phyloP scores from a whole-genome alignment of 1,284 basidiomycete genomes.

The Moesziomyces aphidis region DNA sequence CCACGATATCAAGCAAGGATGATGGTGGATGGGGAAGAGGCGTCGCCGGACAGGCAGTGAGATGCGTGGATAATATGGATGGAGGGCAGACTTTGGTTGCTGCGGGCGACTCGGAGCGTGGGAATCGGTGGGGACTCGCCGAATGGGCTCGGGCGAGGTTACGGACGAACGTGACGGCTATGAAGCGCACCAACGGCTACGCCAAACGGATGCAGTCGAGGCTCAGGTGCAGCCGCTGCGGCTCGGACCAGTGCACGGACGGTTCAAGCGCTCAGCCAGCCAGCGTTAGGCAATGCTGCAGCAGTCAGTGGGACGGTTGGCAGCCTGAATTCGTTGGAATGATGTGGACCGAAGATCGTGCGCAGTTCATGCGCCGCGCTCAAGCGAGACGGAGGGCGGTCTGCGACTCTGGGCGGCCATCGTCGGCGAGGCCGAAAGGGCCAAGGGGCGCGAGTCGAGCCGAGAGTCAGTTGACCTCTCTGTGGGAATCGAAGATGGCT shows the following conservation, averaged over 20 bases:
- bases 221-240: too few species aligned
- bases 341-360: slow-evolving; percentile 16
- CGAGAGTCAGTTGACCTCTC: slow-evolving; percentile 6
- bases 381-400: background rate
- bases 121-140: background rate
- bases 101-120: background rate
- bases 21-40: slow-evolving; percentile 2
- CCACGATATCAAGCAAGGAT: background rate
- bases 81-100: too few species aligned
- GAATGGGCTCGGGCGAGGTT: background rate
- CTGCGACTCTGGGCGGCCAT: background rate
- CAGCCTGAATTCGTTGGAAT: background rate
- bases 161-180: too few species aligned
- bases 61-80: background rate
- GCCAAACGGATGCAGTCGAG: too few species aligned
- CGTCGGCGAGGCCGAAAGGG: background rate
- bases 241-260: background rate
- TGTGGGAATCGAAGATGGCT: background rate
- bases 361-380: background rate
- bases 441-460: background rate
- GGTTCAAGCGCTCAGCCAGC: background rate
- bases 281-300: background rate
- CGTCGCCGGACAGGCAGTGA: background rate
- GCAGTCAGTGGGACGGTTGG: background rate
- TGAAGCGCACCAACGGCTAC: too few species aligned